These are phyloP conservation scores for Curvularia sp. DNA, from an alignment of 2,329 filamentous ascomycete species.

Conservation along the genomic window DNA sequence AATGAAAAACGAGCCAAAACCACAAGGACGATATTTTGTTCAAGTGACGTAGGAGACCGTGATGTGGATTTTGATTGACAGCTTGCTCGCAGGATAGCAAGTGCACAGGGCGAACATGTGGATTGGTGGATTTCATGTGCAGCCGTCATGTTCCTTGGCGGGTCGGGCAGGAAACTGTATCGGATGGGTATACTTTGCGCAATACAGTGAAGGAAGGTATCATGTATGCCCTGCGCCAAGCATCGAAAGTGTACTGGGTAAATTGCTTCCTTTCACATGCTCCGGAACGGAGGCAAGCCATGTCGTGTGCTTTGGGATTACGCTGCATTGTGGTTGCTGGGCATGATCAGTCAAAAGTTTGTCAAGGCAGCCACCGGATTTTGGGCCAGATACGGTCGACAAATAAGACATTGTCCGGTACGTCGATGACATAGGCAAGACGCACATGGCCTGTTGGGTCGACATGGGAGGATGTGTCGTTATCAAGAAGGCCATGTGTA, in stretches of 20 bases:
- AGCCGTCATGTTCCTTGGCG: not conserved
- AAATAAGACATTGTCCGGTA: not conserved
- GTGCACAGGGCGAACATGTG: not conserved
- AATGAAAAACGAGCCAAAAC: slow-evolving; percentile 39
- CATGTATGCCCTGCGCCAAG: slow-evolving; percentile 23
- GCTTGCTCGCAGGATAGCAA: not conserved
- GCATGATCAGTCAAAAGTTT: not conserved
- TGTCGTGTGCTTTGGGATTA: not conserved
- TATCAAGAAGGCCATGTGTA: slow-evolving; percentile 6
- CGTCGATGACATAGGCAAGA: not conserved
- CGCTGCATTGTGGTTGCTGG: slow-evolving; percentile 1
- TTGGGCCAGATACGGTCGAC: not conserved
- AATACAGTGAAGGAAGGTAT: not conserved
- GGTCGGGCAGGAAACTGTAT: slow-evolving; percentile 6
- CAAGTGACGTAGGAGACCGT: slow-evolving; percentile 7
- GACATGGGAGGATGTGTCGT: not conserved
- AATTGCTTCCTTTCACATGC: slow-evolving; percentile 7
- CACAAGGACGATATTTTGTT: slow-evolving; percentile 1
- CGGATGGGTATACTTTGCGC: not conserved
- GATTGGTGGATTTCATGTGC: not conserved
- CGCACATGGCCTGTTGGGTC: not conserved
- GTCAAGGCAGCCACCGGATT: not conserved
- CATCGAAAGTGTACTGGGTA: slow-evolving; percentile 10
- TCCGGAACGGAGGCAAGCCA: not conserved
- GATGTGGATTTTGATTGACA: slow-evolving; percentile 2